Percentiles rank a stretch among this genome's conserved stretches.
These are phyloP conservation scores for Phaeosphaeria sp. DNA, from an alignment of 2,329 filamentous ascomycete species.

Conservation along the genomic window DNA sequence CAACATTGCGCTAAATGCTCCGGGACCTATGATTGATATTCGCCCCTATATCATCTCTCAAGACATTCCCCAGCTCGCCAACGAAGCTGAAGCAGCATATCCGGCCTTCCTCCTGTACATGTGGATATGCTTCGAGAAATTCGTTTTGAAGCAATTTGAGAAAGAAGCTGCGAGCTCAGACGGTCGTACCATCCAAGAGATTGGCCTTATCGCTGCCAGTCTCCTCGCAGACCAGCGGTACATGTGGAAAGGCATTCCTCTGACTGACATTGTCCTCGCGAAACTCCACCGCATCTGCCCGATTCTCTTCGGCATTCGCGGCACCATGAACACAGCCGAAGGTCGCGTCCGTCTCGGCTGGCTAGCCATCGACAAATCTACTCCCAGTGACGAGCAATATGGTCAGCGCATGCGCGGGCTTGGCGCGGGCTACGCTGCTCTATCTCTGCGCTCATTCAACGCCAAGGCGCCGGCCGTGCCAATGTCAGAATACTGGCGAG, in stretches of 20 bases:
- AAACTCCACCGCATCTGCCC: conserved; percentile 85
- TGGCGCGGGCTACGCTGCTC: conserved; percentile 80
- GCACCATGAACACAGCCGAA: conserved; percentile 70
- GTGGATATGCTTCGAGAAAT: conserved; percentile 78
- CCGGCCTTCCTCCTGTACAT: conserved; percentile 66
- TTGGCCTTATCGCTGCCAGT: conserved; percentile 77
- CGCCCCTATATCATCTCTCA: conserved; percentile 45
- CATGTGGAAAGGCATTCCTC: conserved; percentile 68
- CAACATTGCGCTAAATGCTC: conserved; percentile 27
- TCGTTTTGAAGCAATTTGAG: conserved; percentile 67
- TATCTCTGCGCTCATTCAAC: conserved; percentile 74
- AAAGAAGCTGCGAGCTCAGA: conserved; percentile 48
- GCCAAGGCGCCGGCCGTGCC: conserved; percentile 73
- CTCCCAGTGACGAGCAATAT: conserved; percentile 68
- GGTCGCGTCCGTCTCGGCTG: conserved; percentile 43
- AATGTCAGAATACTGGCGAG: conserved; percentile 82
- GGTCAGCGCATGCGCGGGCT: conserved; percentile 83
- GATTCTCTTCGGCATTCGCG: conserved; percentile 82
- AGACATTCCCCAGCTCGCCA: conserved; percentile 32
- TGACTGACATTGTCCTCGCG: conserved; percentile 85
- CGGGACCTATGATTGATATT: conserved; percentile 43
- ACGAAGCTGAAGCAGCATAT: conserved; percentile 51
- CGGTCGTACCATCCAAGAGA: conserved; percentile 67
- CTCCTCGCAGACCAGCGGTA: conserved; percentile 75
- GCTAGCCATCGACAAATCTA: conserved; percentile 29